phyloP scores from a whole-genome alignment of 768 basidiomycete species.

The Russula lepida region DNA sequence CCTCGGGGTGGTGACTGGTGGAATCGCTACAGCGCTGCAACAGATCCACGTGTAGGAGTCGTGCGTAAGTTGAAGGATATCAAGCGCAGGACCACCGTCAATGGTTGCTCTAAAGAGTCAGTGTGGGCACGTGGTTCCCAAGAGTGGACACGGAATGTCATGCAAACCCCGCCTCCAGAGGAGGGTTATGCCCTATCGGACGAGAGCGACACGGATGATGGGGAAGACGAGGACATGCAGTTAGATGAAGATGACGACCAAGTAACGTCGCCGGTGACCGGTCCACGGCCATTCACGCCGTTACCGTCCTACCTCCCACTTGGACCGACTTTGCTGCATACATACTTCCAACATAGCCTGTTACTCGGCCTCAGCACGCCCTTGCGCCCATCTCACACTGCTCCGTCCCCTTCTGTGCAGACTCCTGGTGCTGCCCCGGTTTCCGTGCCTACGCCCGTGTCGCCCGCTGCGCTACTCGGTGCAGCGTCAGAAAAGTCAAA shows the following conservation, averaged over 20 bases:
- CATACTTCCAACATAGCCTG: conserved; percentile 55
- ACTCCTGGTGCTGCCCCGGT: conserved; percentile 32
- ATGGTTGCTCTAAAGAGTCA: conserved; percentile 33
- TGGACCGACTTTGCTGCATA: conserved; percentile 59
- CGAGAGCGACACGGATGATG: conserved; percentile 32
- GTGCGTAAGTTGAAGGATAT: conserved; percentile 60
- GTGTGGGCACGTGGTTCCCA: conserved; percentile 37
- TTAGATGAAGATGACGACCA: conserved; percentile 28
- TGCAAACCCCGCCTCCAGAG: conserved; percentile 24
- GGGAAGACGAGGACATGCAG: conserved; percentile 33
- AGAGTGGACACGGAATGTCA: conserved; percentile 37
- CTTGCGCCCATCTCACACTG: conserved; percentile 49
- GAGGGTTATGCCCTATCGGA: conserved; percentile 29
- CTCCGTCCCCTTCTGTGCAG: conserved; percentile 37
- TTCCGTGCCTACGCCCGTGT: conserved; percentile 78
- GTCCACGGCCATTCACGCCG: conserved; percentile 58
- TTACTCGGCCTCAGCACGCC: conserved; percentile 57
- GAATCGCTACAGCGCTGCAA: conserved; percentile 46
- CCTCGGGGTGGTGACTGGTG: conserved; percentile 43
- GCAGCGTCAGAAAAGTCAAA: conserved; percentile 56
- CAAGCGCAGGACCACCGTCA: conserved; percentile 48
- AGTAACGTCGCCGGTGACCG: conserved; percentile 23
- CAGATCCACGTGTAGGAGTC: conserved; percentile 66
- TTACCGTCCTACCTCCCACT: conserved; percentile 62
- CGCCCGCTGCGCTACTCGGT: conserved; percentile 64